These are phyloP conservation scores for Chenopodium suecicum DNA, from an alignment of 148 eudicot species.

Conservation along the genomic window DNA sequence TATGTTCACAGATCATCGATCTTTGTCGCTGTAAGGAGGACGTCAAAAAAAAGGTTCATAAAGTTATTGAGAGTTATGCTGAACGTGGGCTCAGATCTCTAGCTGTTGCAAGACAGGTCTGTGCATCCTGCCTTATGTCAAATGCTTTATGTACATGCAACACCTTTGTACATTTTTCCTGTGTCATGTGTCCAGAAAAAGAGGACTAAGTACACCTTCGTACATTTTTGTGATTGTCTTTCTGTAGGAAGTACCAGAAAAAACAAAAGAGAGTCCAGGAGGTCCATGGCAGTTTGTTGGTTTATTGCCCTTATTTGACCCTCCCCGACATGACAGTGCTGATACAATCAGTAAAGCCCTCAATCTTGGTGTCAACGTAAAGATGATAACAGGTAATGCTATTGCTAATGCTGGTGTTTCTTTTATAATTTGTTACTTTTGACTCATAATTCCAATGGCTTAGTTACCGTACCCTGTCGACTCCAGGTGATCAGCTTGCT, in stretches of 20 bases:
- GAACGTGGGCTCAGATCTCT: slow-evolving; percentile 76
- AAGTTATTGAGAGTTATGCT: slow-evolving; percentile 62
- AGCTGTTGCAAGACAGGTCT: slow-evolving; percentile 70
- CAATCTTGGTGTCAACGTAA: slow-evolving; percentile 53
- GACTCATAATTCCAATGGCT: not conserved
- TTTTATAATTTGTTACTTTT: not conserved
- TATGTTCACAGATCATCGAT: slow-evolving; percentile 32
- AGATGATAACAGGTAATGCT: slow-evolving; percentile 54
- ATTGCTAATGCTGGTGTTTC: not conserved
- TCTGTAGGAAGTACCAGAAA: slow-evolving; percentile 64
- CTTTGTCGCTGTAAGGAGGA: slow-evolving; percentile 56
- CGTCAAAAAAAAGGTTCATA: slow-evolving; percentile 52
- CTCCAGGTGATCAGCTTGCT: slow-evolving; percentile 57
- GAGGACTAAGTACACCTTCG: not conserved
- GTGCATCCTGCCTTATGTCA: not conserved
- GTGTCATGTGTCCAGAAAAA: not conserved
- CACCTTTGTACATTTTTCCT: not conserved
- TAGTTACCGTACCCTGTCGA: not conserved
- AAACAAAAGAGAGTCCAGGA: slow-evolving; percentile 53
- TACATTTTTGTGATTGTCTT: slow-evolving; percentile 10
- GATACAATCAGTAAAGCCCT: slow-evolving; percentile 55
- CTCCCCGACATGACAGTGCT: slow-evolving; percentile 64
- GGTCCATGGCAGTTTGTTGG: slow-evolving; percentile 56
- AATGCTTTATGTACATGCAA: not conserved
- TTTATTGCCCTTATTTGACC: slow-evolving; percentile 57